phyloP scores from a whole-genome alignment of 257 asterid species.

The Salvia splendens region DNA sequence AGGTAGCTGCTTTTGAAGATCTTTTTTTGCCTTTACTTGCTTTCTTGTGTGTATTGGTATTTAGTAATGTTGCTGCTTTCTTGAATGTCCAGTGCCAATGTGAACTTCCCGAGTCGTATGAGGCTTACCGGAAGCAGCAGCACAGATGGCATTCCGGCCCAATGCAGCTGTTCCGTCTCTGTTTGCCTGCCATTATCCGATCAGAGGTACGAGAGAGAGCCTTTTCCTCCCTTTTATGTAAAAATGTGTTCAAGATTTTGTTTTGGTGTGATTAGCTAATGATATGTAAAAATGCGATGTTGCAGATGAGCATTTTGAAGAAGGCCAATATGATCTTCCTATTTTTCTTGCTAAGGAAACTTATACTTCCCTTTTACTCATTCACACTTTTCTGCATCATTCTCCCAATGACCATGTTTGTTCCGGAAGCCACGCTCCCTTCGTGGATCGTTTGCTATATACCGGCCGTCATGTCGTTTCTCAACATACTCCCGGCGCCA shows the following conservation, averaged over 20 bases:
- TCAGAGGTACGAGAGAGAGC: slow-evolving; percentile 52
- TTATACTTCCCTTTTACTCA: slow-evolving; percentile 82
- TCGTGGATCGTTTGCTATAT: slow-evolving; percentile 82
- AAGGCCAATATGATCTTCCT: slow-evolving; percentile 52
- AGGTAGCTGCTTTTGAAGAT: slow-evolving; percentile 43
- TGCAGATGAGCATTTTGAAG: slow-evolving; percentile 54
- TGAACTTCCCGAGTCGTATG: slow-evolving; percentile 88
- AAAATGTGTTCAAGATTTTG: neutral
- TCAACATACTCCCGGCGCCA: slow-evolving; percentile 79
- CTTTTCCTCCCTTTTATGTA: too few relatives aligned
- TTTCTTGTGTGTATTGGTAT: slow-evolving; percentile 1
- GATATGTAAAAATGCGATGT: slow-evolving; percentile 14
- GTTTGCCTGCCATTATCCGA: slow-evolving; percentile 71
- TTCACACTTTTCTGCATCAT: slow-evolving; percentile 87
- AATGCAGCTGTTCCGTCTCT: slow-evolving; percentile 87
- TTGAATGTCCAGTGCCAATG: slow-evolving; percentile 66
- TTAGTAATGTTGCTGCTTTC: neutral
- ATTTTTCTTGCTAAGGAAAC: slow-evolving; percentile 69
- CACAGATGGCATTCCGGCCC: slow-evolving; percentile 99
- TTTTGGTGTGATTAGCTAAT: neutral
- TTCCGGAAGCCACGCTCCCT: slow-evolving; percentile 89
- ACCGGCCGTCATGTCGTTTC: slow-evolving; percentile 74
- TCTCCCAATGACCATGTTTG: slow-evolving; percentile 89
- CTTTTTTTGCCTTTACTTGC: neutral
- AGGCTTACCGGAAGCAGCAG: slow-evolving; percentile 87